phyloP scores from a whole-genome alignment of 306 rosid species.

The Astragalus glycyphyllos region DNA sequence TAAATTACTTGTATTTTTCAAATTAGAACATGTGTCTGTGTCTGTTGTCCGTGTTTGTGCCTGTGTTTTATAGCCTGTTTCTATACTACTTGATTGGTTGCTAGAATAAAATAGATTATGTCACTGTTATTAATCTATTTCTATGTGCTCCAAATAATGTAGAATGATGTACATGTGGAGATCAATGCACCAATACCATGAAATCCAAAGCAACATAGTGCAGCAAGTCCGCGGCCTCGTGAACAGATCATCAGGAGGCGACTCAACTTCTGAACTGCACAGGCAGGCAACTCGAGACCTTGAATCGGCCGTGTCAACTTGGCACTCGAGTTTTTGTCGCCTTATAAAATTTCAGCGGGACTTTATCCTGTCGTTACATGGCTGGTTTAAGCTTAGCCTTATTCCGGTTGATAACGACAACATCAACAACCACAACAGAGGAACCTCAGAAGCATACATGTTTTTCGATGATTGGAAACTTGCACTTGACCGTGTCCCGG shows the following conservation, averaged over 20 bases:
- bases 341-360: slow-evolving; percentile 85
- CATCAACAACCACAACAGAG: slow-evolving; percentile 51
- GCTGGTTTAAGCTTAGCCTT: slow-evolving; percentile 92
- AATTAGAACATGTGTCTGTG: too few relatives aligned
- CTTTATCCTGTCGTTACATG: slow-evolving; percentile 74
- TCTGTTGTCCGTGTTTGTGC: too few relatives aligned
- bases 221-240: slow-evolving; percentile 97
- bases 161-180: slow-evolving; percentile 99
- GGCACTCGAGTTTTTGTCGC: slow-evolving; percentile 94
- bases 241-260: slow-evolving; percentile 65
- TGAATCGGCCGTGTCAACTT: slow-evolving; percentile 81
- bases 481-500: slow-evolving; percentile 95
- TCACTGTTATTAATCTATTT: neutral
- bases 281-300: slow-evolving; percentile 97
- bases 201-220: slow-evolving; percentile 85
- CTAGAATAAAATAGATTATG: slow-evolving; percentile 24
- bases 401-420: slow-evolving; percentile 67
- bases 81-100: slow-evolving; percentile 42
- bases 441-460: slow-evolving; percentile 62
- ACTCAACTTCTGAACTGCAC: slow-evolving; percentile 86
- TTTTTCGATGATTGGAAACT: slow-evolving; percentile 98
- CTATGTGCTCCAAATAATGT: slow-evolving; percentile 46
- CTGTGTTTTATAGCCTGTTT: too few relatives aligned
- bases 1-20: too few relatives aligned
- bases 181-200: slow-evolving; percentile 91